Evolutionary conservation across 2,329 filamentous ascomycete genomes (phyloP), one percentile per base, ranked within the genome.

Genomic region (Paecilomyces fulvus): DNA sequence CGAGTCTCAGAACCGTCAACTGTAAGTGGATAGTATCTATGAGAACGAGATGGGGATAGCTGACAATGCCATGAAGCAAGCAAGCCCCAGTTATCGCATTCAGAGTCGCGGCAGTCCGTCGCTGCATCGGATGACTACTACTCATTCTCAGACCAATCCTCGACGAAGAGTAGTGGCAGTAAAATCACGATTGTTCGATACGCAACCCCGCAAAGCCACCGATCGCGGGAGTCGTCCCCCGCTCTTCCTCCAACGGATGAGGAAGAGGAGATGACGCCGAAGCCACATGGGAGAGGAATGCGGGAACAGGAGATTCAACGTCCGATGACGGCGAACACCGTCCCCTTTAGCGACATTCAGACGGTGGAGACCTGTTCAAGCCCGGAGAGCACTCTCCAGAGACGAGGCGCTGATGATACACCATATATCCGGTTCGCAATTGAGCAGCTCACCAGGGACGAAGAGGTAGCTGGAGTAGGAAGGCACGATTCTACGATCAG

Each of bases 351-450:
- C 14, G 37, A 43, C 8, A 9, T 17, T n/a, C 69, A 48, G 65
- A 70, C 61, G 61, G 64, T 49, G 62, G 70, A 53, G 23, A 61
- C 65, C 54, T 3, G 58, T 56, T 28, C 56, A 53, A 33, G 54
- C 48, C 50, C 49, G 28, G 62, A 71, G 33, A 62, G 64, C 14
- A 75, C 75, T 53, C 75, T 78, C 11, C 77, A 80, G 2, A 92
- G 89, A 0, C 91, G 91, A 0, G 89, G 87, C 9, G 78, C 90
- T 43, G 91, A 96, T 66, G 88, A 95, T 66, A 88, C 85, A 8
- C 91, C 90, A 0, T 95, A 92, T 71, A 89, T 96, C 60, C 88
- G 88, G 61, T 95, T 94, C 70, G 92, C 92, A 46, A 84, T 97
- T 60, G 89, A 95, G 61, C 90, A 92, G 60, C 77, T 97, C 63